Conservation (phyloP, 2,329 filamentous ascomycete genomes). For the Diaporthe capsici region DNA sequence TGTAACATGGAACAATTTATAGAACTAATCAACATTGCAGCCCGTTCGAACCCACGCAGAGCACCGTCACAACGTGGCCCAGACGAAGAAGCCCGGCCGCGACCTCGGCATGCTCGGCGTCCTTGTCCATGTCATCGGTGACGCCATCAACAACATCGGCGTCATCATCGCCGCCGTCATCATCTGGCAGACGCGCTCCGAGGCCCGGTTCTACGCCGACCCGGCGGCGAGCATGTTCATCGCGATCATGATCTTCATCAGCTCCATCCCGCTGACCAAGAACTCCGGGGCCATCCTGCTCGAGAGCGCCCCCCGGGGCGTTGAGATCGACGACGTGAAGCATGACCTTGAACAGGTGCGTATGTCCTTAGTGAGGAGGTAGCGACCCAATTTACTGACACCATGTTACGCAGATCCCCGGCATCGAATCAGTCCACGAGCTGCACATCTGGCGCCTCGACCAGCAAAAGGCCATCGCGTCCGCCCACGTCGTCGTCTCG, state of each 20-base stretch:
- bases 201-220: conserved; percentile 78
- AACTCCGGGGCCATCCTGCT: conserved; percentile 76
- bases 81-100: conserved; percentile 54
- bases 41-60: conserved; percentile 58
- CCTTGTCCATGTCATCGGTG: conserved; percentile 78
- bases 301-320: conserved; percentile 73
- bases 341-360: conserved; percentile 72
- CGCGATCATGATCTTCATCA: conserved; percentile 78
- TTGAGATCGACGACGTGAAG: conserved; percentile 74
- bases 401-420: conserved; percentile 66
- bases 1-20: too few species aligned
- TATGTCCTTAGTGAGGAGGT: too few species aligned
- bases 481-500: conserved; percentile 76
- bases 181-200: conserved; percentile 75
- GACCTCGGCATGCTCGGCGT: conserved; percentile 82
- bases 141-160: conserved; percentile 82
- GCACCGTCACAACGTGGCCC: conserved; percentile 61
- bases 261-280: conserved; percentile 73
- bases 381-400: too few species aligned
- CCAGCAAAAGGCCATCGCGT: conserved; percentile 78
- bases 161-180: conserved; percentile 79
- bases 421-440: conserved; percentile 77
- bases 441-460: conserved; percentile 82
- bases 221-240: conserved; percentile 79
- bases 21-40: conserved; percentile 40